A percentile compares a stretch with the other conserved stretches of the same genome.
Conservation (phyloP, 305 asterid genomes). For the Salvia sclarea region DNA sequence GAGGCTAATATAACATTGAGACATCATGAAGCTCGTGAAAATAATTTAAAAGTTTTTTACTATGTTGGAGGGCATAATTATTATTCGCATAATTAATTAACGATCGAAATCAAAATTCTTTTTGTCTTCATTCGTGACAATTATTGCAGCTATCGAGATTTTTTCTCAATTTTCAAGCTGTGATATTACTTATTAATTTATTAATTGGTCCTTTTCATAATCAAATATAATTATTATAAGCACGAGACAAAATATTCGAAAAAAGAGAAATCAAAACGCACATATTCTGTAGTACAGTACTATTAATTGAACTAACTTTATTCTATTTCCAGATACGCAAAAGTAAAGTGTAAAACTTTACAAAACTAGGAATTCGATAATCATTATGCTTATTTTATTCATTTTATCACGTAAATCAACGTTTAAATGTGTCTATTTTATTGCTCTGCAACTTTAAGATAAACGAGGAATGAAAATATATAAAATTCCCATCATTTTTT, state of each 20-base stretch:
- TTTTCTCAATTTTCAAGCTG: constrained; percentile 5
- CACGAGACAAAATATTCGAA: constrained; percentile 6
- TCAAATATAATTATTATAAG: constrained; percentile 8
- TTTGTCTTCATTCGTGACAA: constrained; percentile 3
- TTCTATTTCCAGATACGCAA: constrained; percentile 21
- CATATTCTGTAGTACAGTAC: constrained; percentile 26
- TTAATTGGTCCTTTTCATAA: neutral
- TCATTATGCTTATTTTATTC: neutral
- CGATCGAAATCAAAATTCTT: neutral
- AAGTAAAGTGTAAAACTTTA: neutral
- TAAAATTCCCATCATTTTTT: constrained; percentile 6
- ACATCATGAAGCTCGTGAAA: constrained; percentile 3
- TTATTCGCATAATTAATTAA: neutral
- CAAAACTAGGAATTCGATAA: neutral
- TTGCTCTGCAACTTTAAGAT: neutral
- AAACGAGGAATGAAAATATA: neutral
- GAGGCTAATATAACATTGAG: neutral
- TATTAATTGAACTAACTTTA: constrained; percentile 2
- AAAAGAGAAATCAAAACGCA: neutral
- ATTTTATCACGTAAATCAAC: neutral
- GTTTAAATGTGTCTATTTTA: neutral
- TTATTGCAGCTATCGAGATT: constrained; percentile 17
- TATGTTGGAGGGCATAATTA: neutral
- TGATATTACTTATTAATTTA: neutral
- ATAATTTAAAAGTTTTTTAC: neutral